phyloP scores from a whole-genome alignment of 352 stramenopile genomes.

The Phytophthora tentaculata region DNA sequence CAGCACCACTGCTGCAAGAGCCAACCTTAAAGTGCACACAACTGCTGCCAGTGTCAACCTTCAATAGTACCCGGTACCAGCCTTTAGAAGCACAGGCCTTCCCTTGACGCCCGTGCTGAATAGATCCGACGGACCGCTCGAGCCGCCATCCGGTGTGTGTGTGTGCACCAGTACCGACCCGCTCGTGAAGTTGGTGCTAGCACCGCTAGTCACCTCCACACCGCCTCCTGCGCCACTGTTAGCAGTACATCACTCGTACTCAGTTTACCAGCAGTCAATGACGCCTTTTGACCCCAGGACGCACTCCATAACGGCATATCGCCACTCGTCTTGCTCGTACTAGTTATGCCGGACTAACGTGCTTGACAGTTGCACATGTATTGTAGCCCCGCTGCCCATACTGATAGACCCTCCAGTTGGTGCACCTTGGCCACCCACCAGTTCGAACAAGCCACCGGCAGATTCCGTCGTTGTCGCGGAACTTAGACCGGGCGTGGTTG shows the following conservation, averaged over 20 bases:
- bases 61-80: slow-evolving; percentile 14
- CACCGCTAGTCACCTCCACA: slow-evolving; percentile 45
- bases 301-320: neutral
- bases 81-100: no score
- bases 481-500: slow-evolving; percentile 18
- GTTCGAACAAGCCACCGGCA: slow-evolving; percentile 5
- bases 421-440: neutral
- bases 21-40: slow-evolving; percentile 27
- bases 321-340: neutral
- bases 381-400: neutral
- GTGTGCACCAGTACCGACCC: slow-evolving; percentile 4
- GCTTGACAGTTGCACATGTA: no score
- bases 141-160: slow-evolving; percentile 13
- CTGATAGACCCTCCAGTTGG: neutral
- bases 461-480: neutral
- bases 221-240: slow-evolving; percentile 39
- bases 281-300: neutral
- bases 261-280: slow-evolving; percentile 3
- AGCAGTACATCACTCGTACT: slow-evolving; percentile 8
- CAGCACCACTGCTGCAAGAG: slow-evolving; percentile 15
- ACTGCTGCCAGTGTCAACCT: slow-evolving; percentile 21
- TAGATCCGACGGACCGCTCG: slow-evolving; percentile 8
- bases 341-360: neutral
- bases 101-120: no score
- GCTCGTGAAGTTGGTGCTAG: slow-evolving; percentile 13